Base-by-base conservation (phyloP, 805 yeast genomes). In the Candida yuanshanica region DNA sequence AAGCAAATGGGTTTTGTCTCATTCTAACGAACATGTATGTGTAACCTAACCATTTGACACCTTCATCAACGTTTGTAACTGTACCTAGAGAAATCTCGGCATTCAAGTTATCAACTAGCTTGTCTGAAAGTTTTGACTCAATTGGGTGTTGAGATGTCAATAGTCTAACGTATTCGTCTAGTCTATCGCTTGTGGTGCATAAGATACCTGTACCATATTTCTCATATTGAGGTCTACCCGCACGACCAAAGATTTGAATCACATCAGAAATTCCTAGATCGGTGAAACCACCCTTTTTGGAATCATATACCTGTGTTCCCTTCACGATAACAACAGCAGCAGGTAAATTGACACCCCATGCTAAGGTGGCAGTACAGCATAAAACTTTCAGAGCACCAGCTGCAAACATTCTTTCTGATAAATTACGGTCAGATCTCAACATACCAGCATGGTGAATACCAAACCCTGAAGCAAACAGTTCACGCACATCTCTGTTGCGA, bases 261-360 rank as follows among this genome's bases (percentile, higher is more conserved):
- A 93, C 96, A 65, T 93, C 99, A 0, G 96, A 84, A 14, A 93
- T 91, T 2, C 98, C 98, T 31, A 95, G 68, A 58, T 93, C 99
- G 2, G 83, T 77, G 56, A 81, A 87, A 0, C 99, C 99, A 72
- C 99, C 99, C 39, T 83, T 83, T 58, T 90, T 87, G 0, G 98
- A 74, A 58, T 93, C 95, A 58, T 93, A 93, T 0, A 93, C 89
- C 56, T 91, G 96, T 0, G 99, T 93, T 0, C 99, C 99, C 55
- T 93, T 93, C 24, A 93, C 80, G 47, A 93, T 86, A 17, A 93
- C 99, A 32, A 89, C 96, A 2, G 96, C 97, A 7, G 99, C 99
- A 2, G 99, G 99, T 44, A 93, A 69, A 58, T 93, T 93, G 16
- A 93, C 98, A 75, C 99, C 99, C 99, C 99, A 93, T 0, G 99